Percentiles rank a stretch among this genome's conserved stretches.
These are phyloP conservation scores for Termitomyces eurrhizus DNA, from an alignment of 768 basidiomycete species.

Conservation along the genomic window DNA sequence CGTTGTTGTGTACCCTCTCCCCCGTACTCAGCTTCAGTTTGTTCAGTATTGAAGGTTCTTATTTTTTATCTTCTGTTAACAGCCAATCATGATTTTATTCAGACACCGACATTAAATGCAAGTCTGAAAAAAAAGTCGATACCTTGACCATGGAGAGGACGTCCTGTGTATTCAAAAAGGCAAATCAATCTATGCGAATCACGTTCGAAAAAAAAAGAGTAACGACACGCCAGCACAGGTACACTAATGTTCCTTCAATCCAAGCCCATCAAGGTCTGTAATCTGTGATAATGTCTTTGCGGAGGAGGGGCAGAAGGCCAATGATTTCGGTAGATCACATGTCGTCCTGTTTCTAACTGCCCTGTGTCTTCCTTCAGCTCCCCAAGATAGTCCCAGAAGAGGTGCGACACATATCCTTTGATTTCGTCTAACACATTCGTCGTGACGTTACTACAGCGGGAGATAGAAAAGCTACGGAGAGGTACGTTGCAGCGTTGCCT, in stretches of 20 bases:
- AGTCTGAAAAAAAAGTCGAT: neutral
- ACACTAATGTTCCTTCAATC: conserved; percentile 13
- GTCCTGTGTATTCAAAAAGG: neutral
- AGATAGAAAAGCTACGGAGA: conserved; percentile 33
- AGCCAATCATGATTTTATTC: neutral
- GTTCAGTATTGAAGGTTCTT: neutral
- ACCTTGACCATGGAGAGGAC: neutral
- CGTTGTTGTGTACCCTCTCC: neutral
- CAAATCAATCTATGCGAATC: neutral
- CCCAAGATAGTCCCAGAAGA: conserved; percentile 30
- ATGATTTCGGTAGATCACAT: conserved; percentile 26
- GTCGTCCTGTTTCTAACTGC: conserved; percentile 17
- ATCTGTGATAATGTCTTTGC: conserved; percentile 30
- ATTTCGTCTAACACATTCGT: conserved; percentile 22
- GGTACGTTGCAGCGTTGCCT: conserved; percentile 24
- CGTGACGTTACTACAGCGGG: conserved; percentile 27
- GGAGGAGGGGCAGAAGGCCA: conserved; percentile 14
- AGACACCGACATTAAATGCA: neutral
- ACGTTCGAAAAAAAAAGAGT: neutral
- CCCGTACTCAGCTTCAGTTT: neutral
- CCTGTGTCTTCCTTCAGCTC: conserved; percentile 20
- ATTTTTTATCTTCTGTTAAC: neutral
- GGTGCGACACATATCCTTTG: conserved; percentile 25
- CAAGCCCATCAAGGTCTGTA: conserved; percentile 27
- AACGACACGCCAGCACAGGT: neutral